Evolutionary conservation across 495 filamentous ascomycete genomes (phyloP).

Genomic region (Talaromyces ruber): DNA sequence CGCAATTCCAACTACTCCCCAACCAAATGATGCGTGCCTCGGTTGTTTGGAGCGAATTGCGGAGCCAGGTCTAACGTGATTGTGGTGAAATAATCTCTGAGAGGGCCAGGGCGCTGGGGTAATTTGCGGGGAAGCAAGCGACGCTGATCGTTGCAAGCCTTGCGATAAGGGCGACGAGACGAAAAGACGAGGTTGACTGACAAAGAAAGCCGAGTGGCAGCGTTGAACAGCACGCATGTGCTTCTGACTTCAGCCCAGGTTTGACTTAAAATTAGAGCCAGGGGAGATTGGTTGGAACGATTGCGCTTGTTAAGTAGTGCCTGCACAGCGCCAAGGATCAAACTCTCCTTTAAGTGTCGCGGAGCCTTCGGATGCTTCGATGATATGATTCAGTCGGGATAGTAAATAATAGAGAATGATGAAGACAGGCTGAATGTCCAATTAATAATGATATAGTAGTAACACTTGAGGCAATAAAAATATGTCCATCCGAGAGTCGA

Average conservation of each 20-base stretch:
- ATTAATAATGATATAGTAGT: background rate
- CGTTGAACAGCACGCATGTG: slow-evolving; percentile 5
- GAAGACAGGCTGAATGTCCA: background rate
- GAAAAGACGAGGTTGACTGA: slow-evolving; percentile 1
- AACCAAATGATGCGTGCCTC: slow-evolving; percentile 30
- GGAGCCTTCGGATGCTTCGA: background rate
- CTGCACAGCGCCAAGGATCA: background rate
- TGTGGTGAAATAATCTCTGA: slow-evolving; percentile 5
- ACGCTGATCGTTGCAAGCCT: slow-evolving; percentile 1
- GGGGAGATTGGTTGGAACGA: background rate
- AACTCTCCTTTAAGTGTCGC: background rate
- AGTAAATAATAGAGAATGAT: background rate
- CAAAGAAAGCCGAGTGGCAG: slow-evolving; percentile 7
- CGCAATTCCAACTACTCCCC: slow-evolving; percentile 12
- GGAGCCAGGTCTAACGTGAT: background rate
- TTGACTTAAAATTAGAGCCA: background rate
- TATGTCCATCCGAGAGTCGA: background rate
- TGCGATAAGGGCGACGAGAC: background rate
- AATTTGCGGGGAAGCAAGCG: slow-evolving; percentile 5
- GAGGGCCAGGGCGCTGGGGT: background rate
- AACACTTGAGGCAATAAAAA: background rate
- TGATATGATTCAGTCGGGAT: background rate
- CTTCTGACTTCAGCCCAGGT: background rate
- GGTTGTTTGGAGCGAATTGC: slow-evolving; percentile 12
- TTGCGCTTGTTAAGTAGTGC: background rate